phyloP scores from a whole-genome alignment of 345 rosid species.

The Pugionium cornutum region DNA sequence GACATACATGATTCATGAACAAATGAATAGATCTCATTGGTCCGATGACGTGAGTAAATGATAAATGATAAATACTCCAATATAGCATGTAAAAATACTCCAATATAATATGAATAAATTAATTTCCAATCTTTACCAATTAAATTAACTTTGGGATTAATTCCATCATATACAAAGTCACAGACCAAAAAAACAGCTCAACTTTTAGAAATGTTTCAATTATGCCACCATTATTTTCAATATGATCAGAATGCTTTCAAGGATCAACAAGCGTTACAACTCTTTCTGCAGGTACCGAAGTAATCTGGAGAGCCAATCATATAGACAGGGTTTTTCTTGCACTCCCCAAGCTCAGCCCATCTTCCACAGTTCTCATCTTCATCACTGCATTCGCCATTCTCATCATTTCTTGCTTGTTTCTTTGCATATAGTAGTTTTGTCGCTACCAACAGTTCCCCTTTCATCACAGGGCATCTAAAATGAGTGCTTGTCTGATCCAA shows the following conservation, averaged over 20 bases:
- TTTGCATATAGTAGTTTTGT: conserved; percentile 55
- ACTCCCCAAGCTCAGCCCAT: conserved; percentile 87
- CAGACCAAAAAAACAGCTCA: neutral
- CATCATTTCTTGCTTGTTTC: conserved; percentile 35
- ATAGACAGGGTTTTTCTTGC: conserved; percentile 78
- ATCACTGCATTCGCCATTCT: conserved; percentile 57
- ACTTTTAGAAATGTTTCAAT: neutral
- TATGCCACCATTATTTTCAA: conserved; percentile 19
- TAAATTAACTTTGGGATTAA: no score
- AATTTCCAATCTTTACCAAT: no score
- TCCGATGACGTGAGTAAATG: neutral
- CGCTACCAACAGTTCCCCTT: conserved; percentile 75
- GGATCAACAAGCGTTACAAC: conserved; percentile 66
- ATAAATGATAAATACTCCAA: no score
- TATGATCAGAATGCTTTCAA: conserved; percentile 4
- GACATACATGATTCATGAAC: neutral
- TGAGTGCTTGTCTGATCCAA: conserved; percentile 65
- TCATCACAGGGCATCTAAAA: conserved; percentile 72
- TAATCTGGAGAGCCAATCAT: conserved; percentile 93
- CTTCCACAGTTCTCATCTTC: conserved; percentile 68
- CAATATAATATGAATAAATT: no score
- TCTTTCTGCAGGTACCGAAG: conserved; percentile 86
- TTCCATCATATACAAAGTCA: neutral
- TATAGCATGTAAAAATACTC: no score
- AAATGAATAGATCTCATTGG: conserved; percentile 20